phyloP scores from a whole-genome alignment of 768 basidiomycete species.

The Kwoniella heveanensis region DNA sequence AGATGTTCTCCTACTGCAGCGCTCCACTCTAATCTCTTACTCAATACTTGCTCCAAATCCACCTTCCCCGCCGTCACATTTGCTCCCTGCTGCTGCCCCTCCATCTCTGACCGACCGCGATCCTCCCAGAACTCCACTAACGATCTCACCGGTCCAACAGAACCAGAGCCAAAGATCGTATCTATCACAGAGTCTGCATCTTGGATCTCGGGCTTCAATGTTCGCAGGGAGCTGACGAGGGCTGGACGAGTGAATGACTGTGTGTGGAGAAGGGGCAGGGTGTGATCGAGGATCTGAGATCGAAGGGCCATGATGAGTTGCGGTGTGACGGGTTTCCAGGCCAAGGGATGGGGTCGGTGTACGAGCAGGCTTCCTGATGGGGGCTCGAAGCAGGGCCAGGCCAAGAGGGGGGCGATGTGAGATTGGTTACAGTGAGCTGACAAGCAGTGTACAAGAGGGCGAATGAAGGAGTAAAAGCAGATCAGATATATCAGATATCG shows the following conservation, averaged over 20 bases:
- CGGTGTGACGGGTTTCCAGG: too few species aligned
- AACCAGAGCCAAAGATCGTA: slow-evolving; percentile 39
- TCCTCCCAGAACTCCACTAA: slow-evolving; percentile 42
- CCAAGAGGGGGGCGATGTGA: too few species aligned
- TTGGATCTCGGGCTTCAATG: slow-evolving; percentile 23
- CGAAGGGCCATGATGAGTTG: slow-evolving; percentile 37
- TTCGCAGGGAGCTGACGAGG: slow-evolving; percentile 29
- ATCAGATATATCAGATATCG: neutral
- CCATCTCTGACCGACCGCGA: slow-evolving; percentile 18
- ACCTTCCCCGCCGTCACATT: slow-evolving; percentile 3
- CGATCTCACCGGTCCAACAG: slow-evolving; percentile 21
- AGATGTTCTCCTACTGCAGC: slow-evolving; percentile 42
- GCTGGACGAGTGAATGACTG: slow-evolving; percentile 47
- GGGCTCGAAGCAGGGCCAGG: too few species aligned
- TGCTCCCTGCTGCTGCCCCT: slow-evolving; percentile 3
- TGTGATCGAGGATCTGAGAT: slow-evolving; percentile 30
- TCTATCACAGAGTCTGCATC: slow-evolving; percentile 33
- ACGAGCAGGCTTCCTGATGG: too few species aligned
- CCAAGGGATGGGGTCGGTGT: too few species aligned
- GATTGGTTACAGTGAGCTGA: too few species aligned
- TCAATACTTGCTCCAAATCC: slow-evolving; percentile 24
- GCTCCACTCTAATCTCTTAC: slow-evolving; percentile 29
- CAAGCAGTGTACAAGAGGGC: too few species aligned
- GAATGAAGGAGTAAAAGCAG: too few species aligned
- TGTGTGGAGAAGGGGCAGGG: slow-evolving; percentile 35